Conservation (phyloP, 305 asterid genomes). For the Solanum chacoense region DNA sequence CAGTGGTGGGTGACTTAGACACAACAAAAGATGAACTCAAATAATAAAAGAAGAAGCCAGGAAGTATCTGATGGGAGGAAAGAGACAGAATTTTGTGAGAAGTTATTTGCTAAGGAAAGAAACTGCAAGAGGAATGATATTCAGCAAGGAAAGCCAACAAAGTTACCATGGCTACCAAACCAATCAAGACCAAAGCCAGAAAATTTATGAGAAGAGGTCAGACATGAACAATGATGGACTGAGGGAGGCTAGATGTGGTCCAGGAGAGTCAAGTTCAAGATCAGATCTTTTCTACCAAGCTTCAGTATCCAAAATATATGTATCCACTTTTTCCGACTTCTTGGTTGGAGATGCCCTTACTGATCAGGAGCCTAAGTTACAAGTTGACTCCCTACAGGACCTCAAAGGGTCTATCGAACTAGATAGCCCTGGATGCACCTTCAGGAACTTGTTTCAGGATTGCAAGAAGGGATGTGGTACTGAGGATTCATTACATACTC, state of each 20-base stretch:
- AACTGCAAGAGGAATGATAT: slow-evolving; percentile 1
- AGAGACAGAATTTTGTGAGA: not conserved
- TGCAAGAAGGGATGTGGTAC: not conserved
- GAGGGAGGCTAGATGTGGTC: slow-evolving; percentile 4
- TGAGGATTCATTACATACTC: not conserved
- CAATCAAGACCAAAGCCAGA: slow-evolving; percentile 7
- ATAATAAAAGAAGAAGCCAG: not conserved
- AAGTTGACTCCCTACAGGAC: not conserved
- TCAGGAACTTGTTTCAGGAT: not conserved
- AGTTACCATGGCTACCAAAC: not conserved
- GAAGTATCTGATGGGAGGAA: not conserved
- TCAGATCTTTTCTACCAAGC: slow-evolving; percentile 5
- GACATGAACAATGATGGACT: slow-evolving; percentile 3
- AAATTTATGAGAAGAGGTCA: slow-evolving; percentile 3
- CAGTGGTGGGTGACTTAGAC: slow-evolving; percentile 42
- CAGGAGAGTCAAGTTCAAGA: not conserved
- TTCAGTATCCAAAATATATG: slow-evolving; percentile 5
- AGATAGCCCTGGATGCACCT: not conserved
- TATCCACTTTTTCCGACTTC: not conserved
- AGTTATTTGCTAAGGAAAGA: slow-evolving; percentile 8
- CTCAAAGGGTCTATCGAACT: slow-evolving; percentile 10
- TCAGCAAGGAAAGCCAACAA: slow-evolving; percentile 2
- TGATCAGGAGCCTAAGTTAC: slow-evolving; percentile 5
- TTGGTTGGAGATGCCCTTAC: slow-evolving; percentile 14
- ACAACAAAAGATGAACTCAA: slow-evolving; percentile 8